A percentile compares a stretch with the other conserved stretches of the same genome.
phyloP scores from a whole-genome alignment of 148 eudicot species.

The Spergularia marina region DNA sequence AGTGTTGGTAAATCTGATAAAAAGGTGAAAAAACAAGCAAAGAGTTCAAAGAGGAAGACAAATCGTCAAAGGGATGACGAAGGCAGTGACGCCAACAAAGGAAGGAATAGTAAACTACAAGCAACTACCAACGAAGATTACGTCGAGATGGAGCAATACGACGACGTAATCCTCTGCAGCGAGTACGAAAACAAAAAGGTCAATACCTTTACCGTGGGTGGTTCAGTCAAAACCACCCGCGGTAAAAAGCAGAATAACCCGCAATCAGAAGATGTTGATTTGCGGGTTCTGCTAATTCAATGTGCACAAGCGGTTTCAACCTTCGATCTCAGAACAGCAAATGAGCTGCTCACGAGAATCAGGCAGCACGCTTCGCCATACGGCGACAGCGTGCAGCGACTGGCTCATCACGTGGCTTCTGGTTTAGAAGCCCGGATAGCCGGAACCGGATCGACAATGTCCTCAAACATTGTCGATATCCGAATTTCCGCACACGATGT shows the following conservation, averaged over 20 bases:
- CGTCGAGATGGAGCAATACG: slow-evolving; percentile 42
- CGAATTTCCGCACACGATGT: slow-evolving; percentile 30
- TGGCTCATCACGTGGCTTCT: slow-evolving; percentile 39
- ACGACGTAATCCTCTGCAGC: slow-evolving; percentile 49
- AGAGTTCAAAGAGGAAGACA: slow-evolving; percentile 38
- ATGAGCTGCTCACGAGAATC: slow-evolving; percentile 37
- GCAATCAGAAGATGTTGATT: slow-evolving; percentile 37
- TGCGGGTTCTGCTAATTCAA: slow-evolving; percentile 33
- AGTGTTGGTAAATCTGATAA: background rate
- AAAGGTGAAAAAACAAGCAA: slow-evolving; percentile 13
- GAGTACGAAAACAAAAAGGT: background rate
- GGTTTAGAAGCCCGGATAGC: slow-evolving; percentile 53
- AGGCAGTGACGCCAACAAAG: slow-evolving; percentile 20
- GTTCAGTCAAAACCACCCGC: slow-evolving; percentile 14
- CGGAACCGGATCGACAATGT: slow-evolving; percentile 38
- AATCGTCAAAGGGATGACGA: slow-evolving; percentile 35
- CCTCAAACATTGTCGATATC: slow-evolving; percentile 16
- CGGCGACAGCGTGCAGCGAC: slow-evolving; percentile 42
- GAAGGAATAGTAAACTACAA: slow-evolving; percentile 40
- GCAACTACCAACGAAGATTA: slow-evolving; percentile 43
- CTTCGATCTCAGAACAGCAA: slow-evolving; percentile 37
- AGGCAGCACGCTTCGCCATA: slow-evolving; percentile 34
- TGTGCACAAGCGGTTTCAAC: slow-evolving; percentile 49
- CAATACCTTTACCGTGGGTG: background rate
- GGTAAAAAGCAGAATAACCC: slow-evolving; percentile 23